Percentiles rank a stretch among this genome's conserved stretches.
These are phyloP conservation scores for Pestalotiopsis sp. DNA, from an alignment of 2,329 filamentous ascomycete species.

Conservation along the genomic window DNA sequence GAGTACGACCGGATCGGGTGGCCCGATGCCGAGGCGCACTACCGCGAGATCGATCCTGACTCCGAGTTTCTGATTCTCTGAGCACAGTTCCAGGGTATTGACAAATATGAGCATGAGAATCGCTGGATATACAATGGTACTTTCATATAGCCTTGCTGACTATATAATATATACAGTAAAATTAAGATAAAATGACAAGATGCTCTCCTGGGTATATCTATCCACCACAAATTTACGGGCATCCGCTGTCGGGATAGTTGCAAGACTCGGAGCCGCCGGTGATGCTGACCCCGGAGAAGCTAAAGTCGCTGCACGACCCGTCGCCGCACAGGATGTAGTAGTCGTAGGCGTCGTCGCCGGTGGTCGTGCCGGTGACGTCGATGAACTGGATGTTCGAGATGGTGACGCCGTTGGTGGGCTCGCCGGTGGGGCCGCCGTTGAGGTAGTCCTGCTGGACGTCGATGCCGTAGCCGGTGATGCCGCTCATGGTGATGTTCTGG, in stretches of 20 bases:
- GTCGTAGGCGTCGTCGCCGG: constrained; percentile 20
- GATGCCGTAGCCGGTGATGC: constrained; percentile 55
- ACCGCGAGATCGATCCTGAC: constrained; percentile 12
- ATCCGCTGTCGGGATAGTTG: constrained; percentile 9
- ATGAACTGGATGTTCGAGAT: constrained; percentile 40
- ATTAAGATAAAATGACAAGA: neutral
- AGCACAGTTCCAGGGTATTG: neutral
- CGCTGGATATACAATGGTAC: no score
- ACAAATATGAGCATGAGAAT: neutral
- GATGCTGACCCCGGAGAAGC: constrained; percentile 9
- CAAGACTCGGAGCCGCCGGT: constrained; percentile 7
- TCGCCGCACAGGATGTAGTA: constrained; percentile 35
- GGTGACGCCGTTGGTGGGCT: constrained; percentile 43
- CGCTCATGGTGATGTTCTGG: constrained; percentile 50
- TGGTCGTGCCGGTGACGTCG: constrained; percentile 20
- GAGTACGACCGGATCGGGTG: constrained; percentile 12
- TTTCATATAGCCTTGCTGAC: neutral
- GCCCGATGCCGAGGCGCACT: constrained; percentile 10
- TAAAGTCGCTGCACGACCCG: constrained; percentile 26
- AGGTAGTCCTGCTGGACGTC: constrained; percentile 61
- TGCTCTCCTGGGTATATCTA: neutral
- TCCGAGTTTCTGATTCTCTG: constrained; percentile 13
- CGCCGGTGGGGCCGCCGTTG: constrained; percentile 35
- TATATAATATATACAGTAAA: neutral
- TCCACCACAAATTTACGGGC: neutral